A percentile compares a stretch with the other conserved stretches of the same genome.
Conservation (phyloP, 2,329 filamentous ascomycete genomes). For the Colletotrichum ledebouriae region DNA sequence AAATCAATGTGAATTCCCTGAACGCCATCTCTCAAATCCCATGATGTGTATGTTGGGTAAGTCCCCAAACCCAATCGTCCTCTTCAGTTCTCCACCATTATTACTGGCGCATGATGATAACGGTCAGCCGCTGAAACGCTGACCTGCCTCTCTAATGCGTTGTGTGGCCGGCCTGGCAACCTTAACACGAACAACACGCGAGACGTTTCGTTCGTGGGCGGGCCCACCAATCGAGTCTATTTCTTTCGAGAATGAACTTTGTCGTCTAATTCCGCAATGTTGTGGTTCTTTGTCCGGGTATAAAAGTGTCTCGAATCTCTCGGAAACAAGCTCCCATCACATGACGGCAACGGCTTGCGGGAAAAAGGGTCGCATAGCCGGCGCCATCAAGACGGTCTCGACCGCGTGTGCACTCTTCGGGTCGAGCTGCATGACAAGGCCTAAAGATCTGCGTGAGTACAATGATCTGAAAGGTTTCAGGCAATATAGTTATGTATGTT, state of each 20-base stretch:
- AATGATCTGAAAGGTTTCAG: not conserved
- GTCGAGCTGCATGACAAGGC: constrained; percentile 36
- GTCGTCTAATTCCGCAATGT: not conserved
- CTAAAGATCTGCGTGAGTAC: constrained; percentile 27
- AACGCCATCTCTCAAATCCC: constrained; percentile 18
- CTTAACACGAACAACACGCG: not conserved
- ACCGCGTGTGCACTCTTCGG: constrained; percentile 30
- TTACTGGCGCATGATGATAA: constrained; percentile 9
- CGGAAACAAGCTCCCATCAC: not conserved
- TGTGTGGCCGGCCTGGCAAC: constrained; percentile 10
- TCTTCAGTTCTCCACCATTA: not conserved
- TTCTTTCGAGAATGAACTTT: not conserved
- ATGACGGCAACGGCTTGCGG: constrained; percentile 27
- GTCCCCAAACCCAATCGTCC: not conserved
- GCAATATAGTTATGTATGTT: not conserved
- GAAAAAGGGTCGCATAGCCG: constrained; percentile 18
- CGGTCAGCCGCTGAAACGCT: constrained; percentile 18
- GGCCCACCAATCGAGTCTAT: not conserved
- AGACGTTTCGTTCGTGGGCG: constrained; percentile 8
- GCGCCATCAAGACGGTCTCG: constrained; percentile 25
- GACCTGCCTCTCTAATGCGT: constrained; percentile 15
- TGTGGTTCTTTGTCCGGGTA: not conserved
- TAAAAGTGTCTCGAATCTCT: not conserved
- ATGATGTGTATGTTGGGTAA: not conserved
- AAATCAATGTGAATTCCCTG: constrained; percentile 6